Conservation (phyloP, 139 green algal species). For the Tetradesmus lagerheimii region DNA sequence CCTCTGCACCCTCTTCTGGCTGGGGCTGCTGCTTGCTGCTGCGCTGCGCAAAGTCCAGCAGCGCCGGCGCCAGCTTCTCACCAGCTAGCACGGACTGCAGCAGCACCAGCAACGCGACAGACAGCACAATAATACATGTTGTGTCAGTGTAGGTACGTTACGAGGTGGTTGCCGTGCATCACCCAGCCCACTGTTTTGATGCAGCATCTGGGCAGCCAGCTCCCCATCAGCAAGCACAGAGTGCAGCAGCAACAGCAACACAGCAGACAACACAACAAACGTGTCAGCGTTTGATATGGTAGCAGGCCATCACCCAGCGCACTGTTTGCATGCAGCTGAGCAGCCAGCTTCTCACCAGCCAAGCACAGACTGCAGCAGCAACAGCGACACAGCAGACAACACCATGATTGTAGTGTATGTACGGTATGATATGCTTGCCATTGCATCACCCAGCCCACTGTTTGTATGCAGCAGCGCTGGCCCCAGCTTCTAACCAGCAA, state of each 20-base stretch:
- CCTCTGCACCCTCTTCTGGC: constrained; percentile 9
- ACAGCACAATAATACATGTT: no score
- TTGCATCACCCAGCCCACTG: not conserved
- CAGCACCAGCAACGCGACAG: not conserved
- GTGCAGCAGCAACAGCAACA: not conserved
- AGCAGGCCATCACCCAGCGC: no score
- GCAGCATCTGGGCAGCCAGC: no score
- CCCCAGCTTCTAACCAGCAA: no score
- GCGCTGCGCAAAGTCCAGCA: constrained; percentile 25
- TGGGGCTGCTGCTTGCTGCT: not conserved
- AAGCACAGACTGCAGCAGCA: not conserved
- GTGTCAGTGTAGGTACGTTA: no score
- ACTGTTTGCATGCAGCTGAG: no score
- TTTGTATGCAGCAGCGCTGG: no score
- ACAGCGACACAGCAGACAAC: not conserved
- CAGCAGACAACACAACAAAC: no score
- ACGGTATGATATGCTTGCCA: not conserved
- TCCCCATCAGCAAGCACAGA: constrained; percentile 33
- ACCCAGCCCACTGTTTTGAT: no score
- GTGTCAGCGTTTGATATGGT: no score
- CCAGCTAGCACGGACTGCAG: constrained; percentile 31
- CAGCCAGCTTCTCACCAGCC: constrained; percentile 32
- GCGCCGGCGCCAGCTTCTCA: constrained; percentile 37
- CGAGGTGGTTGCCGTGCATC: no score
- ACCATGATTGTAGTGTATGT: not conserved